Base-by-base conservation (phyloP, 1,284 basidiomycete species). In the Heterobasidion annosum region DNA sequence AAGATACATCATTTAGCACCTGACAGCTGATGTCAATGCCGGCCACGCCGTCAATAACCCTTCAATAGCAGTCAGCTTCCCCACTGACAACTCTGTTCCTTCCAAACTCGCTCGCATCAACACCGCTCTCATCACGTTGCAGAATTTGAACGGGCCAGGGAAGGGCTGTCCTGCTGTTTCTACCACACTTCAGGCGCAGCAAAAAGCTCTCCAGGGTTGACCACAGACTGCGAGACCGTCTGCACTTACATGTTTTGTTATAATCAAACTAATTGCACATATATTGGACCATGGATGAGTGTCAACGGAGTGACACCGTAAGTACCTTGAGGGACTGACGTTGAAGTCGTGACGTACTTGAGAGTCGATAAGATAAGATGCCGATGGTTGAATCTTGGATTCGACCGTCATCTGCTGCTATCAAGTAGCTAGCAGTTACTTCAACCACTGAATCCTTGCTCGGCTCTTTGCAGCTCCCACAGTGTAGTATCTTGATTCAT, bases 41-140 rank as follows among this genome's bases (percentile, higher is more conserved):
- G 72, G 70, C 19, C 58, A 67, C 34, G 68, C 66, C 8, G 57
- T 72, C n/a, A 68, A 72, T 63, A 71, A 73, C 63, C 65, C 72
- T 25, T 44, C 55, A 13, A 66, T 73, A 47, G n/a, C 44, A 1
- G 56, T 72, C 34, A 58, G 60, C 48, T 74, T 71, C 67, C 70
- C 70, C 32, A 68, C 64, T 0, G 67, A 68, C 55, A 63, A 62
- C 59, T 67, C 65, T 18, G 62, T 60, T 37, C 57, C 52, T 3
- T 67, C 66, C 19, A 62, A 68, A 57, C 57, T 62, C 40, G 65
- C 69, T 33, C 69, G 72, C 44, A 64, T 73, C 58, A 61, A 58
- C 25, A 67, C 70, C 18, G 65, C 65, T 8, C 25, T 52, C 58
- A 65, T 51, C 16, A n/a, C 60, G 54, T 65, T 73, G 19, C 72